These are phyloP conservation scores for Suillus cothurnatus DNA, from an alignment of 768 basidiomycete species.

Conservation along the genomic window DNA sequence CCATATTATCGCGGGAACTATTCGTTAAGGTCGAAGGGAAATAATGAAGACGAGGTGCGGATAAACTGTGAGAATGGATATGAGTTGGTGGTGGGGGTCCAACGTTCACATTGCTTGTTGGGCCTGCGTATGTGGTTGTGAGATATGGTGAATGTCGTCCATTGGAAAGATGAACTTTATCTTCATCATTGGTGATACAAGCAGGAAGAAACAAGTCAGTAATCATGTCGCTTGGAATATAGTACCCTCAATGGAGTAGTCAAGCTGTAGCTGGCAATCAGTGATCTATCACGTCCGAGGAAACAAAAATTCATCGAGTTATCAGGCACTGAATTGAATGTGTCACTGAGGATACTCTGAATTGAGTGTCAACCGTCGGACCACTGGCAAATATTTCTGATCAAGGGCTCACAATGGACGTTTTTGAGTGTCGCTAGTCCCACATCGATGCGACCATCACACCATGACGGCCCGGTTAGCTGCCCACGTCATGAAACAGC, in stretches of 20 bases:
- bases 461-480: not conserved
- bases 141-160: not conserved
- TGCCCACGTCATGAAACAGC: not conserved
- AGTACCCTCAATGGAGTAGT: not conserved
- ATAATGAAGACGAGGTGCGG: not conserved
- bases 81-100: not conserved
- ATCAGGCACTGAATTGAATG: not conserved
- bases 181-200: not conserved
- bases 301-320: not conserved
- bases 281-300: not conserved
- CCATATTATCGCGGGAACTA: not conserved
- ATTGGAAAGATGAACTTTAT: not conserved
- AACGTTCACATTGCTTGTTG: not conserved
- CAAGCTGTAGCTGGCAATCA: not conserved
- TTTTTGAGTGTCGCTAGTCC: not conserved
- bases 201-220: not conserved
- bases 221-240: not conserved
- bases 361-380: not conserved
- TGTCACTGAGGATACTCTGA: not conserved
- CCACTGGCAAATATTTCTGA: not conserved
- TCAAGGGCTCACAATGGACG: not conserved
- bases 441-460: not conserved
- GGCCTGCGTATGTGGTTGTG: not conserved
- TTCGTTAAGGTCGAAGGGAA: not conserved
- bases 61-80: not conserved